Conservation (phyloP, 2,329 filamentous ascomycete genomes). For the Fragosphaeria purpurea region DNA sequence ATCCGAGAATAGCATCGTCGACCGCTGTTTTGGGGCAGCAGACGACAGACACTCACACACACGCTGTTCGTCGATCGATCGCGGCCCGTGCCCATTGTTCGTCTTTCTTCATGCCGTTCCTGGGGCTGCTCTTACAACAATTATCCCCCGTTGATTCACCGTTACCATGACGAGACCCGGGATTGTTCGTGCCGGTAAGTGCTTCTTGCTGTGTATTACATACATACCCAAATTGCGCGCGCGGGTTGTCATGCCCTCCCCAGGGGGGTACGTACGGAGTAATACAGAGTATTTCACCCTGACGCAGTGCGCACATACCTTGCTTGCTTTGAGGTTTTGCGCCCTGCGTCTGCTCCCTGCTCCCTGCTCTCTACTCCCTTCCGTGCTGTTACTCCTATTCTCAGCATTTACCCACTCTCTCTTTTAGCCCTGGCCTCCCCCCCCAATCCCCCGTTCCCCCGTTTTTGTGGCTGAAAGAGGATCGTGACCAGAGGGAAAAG, state of each 20-base stretch:
- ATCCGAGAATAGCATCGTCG: not conserved
- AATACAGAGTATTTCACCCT: too few species aligned
- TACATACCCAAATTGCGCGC: not conserved
- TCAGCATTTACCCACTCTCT: constrained; percentile 9
- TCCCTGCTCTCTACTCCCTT: constrained; percentile 11
- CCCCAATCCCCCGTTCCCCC: not conserved
- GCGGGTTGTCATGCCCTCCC: not conserved
- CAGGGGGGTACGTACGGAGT: too few species aligned
- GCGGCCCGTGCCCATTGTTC: too few species aligned
- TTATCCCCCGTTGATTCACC: constrained; percentile 26
- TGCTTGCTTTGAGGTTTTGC: not conserved
- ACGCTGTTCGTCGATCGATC: too few species aligned
- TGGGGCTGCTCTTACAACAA: not conserved
- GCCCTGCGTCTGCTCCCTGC: constrained; percentile 7
- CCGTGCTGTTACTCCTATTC: constrained; percentile 7
- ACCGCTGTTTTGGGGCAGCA: constrained; percentile 7
- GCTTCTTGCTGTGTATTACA: not conserved
- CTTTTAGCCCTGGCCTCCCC: constrained; percentile 7
- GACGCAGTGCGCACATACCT: too few species aligned
- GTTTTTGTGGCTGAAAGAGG: constrained; percentile 5
- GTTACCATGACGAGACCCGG: constrained; percentile 45
- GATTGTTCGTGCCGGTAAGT: constrained; percentile 52
- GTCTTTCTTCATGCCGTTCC: constrained; percentile 18
- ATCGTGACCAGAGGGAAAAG: constrained; percentile 4
- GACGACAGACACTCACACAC: not conserved